Conservation (phyloP, 2,329 filamentous ascomycete genomes). For the Didymella arachidicola region DNA sequence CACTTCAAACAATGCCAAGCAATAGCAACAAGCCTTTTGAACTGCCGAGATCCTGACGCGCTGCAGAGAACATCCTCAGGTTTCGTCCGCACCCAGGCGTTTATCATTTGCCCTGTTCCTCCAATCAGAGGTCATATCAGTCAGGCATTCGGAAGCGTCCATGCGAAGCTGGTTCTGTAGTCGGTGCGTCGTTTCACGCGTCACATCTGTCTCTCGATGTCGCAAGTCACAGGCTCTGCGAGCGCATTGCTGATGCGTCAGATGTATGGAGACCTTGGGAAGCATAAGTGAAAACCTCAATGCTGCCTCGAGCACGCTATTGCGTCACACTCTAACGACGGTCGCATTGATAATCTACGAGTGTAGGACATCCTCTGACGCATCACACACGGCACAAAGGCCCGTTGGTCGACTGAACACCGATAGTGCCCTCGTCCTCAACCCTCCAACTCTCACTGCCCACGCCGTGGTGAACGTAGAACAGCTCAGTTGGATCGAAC, state of each 20-base stretch:
- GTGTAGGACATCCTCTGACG: background rate
- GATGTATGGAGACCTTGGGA: background rate
- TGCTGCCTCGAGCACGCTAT: background rate
- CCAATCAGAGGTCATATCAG: background rate
- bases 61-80: background rate
- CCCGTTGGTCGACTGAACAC: slow-evolving; percentile 43
- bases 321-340: background rate
- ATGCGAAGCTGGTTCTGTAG: background rate
- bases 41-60: slow-evolving; percentile 8
- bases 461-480: slow-evolving; percentile 45
- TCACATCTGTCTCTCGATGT: slow-evolving; percentile 1
- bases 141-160: background rate
- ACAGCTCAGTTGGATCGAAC: slow-evolving; percentile 43
- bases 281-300: background rate
- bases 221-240: background rate
- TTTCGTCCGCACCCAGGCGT: background rate
- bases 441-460: slow-evolving; percentile 44
- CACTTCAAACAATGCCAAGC: slow-evolving; percentile 9
- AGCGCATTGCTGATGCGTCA: background rate
- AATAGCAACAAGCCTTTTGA: slow-evolving; percentile 5
- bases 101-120: background rate
- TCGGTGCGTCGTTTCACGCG: slow-evolving; percentile 10
- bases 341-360: slow-evolving; percentile 4
- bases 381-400: slow-evolving; percentile 36
- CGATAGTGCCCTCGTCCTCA: slow-evolving; percentile 38